Conservation (phyloP, 768 basidiomycete genomes). For the Agrocybe praecox region DNA sequence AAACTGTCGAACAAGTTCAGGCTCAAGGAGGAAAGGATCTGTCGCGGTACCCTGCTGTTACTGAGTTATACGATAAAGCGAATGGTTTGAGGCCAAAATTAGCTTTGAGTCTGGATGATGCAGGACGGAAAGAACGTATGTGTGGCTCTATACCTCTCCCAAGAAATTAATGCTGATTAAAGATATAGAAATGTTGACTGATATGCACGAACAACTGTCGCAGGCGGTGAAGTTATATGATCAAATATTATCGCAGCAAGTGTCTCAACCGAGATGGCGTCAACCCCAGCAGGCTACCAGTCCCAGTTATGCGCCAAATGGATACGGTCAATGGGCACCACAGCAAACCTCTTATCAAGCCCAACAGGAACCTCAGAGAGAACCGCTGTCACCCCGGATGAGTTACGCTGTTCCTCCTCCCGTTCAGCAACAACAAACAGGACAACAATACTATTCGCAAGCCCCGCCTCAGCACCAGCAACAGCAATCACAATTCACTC, state of each 20-base stretch:
- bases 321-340: constrained; percentile 38
- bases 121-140: constrained; percentile 82
- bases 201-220: constrained; percentile 94
- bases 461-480: constrained; percentile 15
- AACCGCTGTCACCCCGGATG: constrained; percentile 17
- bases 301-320: constrained; percentile 26
- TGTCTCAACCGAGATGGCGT: constrained; percentile 72
- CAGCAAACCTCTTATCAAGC: constrained; percentile 20
- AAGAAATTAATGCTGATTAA: neutral
- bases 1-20: constrained; percentile 85
- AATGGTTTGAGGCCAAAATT: constrained; percentile 79
- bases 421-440: constrained; percentile 25
- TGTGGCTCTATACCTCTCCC: neutral
- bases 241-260: constrained; percentile 80
- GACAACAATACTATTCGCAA: constrained; percentile 10
- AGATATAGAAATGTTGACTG: constrained; percentile 73
- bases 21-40: constrained; percentile 79
- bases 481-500: constrained; percentile 16
- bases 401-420: constrained; percentile 11
- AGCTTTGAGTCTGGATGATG: constrained; percentile 81
- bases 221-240: constrained; percentile 94
- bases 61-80: constrained; percentile 84
- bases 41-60: constrained; percentile 80
- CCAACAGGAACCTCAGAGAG: constrained; percentile 12
- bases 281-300: constrained; percentile 31